Percentiles rank a stretch among this genome's conserved stretches.
These are phyloP conservation scores for Pseudomonodictys pantanalensis DNA, from an alignment of 495 filamentous ascomycete species.

Conservation along the genomic window DNA sequence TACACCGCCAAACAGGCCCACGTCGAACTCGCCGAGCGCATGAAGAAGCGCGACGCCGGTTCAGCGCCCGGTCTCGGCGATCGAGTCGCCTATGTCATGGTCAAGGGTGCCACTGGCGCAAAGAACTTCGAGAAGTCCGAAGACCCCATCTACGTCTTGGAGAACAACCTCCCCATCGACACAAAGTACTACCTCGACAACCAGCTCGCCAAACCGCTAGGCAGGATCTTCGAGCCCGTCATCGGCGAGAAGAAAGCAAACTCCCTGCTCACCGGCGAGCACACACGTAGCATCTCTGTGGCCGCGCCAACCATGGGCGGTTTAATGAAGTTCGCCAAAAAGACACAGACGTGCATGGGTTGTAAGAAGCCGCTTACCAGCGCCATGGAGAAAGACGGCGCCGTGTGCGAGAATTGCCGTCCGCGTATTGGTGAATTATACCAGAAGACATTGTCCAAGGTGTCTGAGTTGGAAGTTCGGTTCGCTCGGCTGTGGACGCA, in stretches of 20 bases:
- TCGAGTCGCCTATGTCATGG: slow-evolving; percentile 96
- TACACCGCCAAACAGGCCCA: slow-evolving; percentile 93
- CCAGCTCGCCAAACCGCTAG: slow-evolving; percentile 90
- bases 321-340: slow-evolving; percentile 97
- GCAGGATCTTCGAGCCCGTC: slow-evolving; percentile 96
- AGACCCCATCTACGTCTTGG: slow-evolving; percentile 93
- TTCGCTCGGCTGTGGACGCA: slow-evolving; percentile 97
- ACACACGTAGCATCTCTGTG: slow-evolving; percentile 87
- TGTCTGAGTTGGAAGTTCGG: slow-evolving; percentile 84
- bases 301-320: slow-evolving; percentile 86
- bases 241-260: slow-evolving; percentile 85
- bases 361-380: slow-evolving; percentile 91
- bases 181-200: slow-evolving; percentile 99
- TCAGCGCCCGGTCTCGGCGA: slow-evolving; percentile 94
- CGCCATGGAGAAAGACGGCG: slow-evolving; percentile 75
- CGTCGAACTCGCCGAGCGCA: slow-evolving; percentile 87
- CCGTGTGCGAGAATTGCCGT: slow-evolving; percentile 81
- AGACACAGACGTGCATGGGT: slow-evolving; percentile 95
- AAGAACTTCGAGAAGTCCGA: slow-evolving; percentile 96
- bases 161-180: slow-evolving; percentile 97
- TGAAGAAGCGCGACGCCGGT: slow-evolving; percentile 93
- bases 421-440: slow-evolving; percentile 90
- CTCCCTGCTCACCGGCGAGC: slow-evolving; percentile 79
- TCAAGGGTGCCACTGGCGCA: slow-evolving; percentile 81
- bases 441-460: slow-evolving; percentile 81